Evolutionary conservation across 1,139 yeast species (phyloP).

Genomic region (Taphrina betulina): DNA sequence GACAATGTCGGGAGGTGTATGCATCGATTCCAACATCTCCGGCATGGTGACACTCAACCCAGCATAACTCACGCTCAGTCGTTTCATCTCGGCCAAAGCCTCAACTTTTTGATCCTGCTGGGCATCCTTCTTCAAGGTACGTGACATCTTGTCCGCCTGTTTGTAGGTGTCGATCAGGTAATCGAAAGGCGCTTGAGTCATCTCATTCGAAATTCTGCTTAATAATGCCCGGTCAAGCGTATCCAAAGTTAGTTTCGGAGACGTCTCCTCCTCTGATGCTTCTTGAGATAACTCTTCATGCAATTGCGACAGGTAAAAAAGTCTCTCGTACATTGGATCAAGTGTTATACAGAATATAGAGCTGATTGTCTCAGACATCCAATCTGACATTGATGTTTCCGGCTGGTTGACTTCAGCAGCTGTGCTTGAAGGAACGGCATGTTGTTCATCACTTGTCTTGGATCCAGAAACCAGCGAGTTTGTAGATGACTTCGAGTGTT

Average conservation of each 20-base stretch:
- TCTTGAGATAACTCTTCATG: conserved; percentile 23
- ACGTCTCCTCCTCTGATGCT: neutral
- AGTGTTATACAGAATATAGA: conserved; percentile 7
- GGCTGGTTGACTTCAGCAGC: too few species aligned
- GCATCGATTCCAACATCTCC: conserved; percentile 54
- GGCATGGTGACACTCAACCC: conserved; percentile 67
- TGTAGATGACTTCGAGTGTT: too few species aligned
- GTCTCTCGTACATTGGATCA: conserved; percentile 9
- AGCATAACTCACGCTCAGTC: conserved; percentile 65
- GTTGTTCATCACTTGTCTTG: too few species aligned
- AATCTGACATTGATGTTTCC: conserved; percentile 1
- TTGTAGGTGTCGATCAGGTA: conserved; percentile 37
- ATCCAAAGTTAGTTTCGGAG: conserved; percentile 37
- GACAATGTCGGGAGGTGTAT: conserved; percentile 35
- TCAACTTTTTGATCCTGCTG: conserved; percentile 38
- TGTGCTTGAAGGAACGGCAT: too few species aligned
- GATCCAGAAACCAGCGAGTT: too few species aligned
- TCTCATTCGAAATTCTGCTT: conserved; percentile 41
- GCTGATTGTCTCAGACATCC: conserved; percentile 12
- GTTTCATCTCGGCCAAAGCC: conserved; percentile 53
- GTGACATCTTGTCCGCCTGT: conserved; percentile 29
- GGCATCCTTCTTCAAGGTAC: conserved; percentile 32
- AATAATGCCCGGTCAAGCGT: conserved; percentile 43
- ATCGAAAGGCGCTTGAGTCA: conserved; percentile 36
- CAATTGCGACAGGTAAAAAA: conserved; percentile 9